phyloP scores from a whole-genome alignment of 805 yeast species.

The Dipodascopsis tothii region DNA sequence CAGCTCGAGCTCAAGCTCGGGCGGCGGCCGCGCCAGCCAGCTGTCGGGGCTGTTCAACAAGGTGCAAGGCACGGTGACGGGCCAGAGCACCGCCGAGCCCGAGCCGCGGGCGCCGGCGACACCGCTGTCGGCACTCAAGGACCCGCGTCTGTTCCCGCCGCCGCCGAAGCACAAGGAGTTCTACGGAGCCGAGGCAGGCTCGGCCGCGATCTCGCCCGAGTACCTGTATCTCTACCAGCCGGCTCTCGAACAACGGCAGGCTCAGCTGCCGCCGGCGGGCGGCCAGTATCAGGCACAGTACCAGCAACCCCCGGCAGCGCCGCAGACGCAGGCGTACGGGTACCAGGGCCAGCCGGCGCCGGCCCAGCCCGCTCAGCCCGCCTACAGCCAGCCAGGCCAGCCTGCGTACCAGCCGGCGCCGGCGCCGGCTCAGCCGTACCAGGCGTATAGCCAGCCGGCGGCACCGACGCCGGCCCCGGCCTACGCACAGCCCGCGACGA shows the following conservation, averaged over 20 bases:
- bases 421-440: no score
- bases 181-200: constrained; percentile 27
- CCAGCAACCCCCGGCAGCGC: constrained; percentile 6
- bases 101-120: constrained; percentile 15
- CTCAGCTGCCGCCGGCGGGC: constrained; percentile 6
- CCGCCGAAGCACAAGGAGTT: constrained; percentile 41
- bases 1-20: not conserved
- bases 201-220: constrained; percentile 18
- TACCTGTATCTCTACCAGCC: constrained; percentile 19
- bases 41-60: no score
- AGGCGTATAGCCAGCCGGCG: no score
- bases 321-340: constrained; percentile 8
- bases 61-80: no score
- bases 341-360: constrained; percentile 1
- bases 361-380: constrained; percentile 1
- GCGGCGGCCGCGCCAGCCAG: constrained; percentile 1
- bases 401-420: constrained; percentile 5
- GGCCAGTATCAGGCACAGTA: constrained; percentile 5
- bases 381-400: constrained; percentile 5
- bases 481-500: no score
- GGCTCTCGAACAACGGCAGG: constrained; percentile 7
- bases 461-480: no score
- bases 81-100: not conserved
- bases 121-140: constrained; percentile 30
- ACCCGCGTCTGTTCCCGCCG: constrained; percentile 37